A percentile compares a stretch with the other conserved stretches of the same genome.
Conservation (phyloP, 192 early-diverging fungal species). For the Backusella westeae region DNA sequence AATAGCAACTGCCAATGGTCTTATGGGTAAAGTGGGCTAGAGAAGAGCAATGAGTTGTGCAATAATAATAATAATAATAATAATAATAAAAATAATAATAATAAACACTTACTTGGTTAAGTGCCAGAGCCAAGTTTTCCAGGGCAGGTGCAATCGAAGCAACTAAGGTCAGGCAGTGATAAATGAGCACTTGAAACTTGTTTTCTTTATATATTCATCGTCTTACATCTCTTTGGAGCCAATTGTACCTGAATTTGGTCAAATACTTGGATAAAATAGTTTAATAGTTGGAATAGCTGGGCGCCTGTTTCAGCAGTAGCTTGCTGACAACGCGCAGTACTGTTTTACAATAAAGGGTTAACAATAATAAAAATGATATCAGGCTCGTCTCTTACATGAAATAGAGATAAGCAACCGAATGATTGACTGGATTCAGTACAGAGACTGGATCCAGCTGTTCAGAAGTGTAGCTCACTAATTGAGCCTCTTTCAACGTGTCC, state of each 20-base stretch:
- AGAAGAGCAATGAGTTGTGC: not conserved
- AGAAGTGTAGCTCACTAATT: slow-evolving; percentile 13
- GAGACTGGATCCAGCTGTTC: slow-evolving; percentile 38
- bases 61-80: not conserved
- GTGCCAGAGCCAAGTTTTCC: slow-evolving; percentile 32
- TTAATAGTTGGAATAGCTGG: slow-evolving; percentile 36
- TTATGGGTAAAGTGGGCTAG: slow-evolving; percentile 42
- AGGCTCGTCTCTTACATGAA: slow-evolving; percentile 42
- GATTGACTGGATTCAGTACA: slow-evolving; percentile 33
- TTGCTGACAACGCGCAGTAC: slow-evolving; percentile 39
- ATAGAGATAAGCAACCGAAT: slow-evolving; percentile 48
- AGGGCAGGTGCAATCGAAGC: slow-evolving; percentile 40
- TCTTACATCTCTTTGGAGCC: slow-evolving; percentile 40
- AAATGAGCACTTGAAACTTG: not conserved
- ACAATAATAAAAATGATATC: not conserved
- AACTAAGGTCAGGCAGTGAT: slow-evolving; percentile 18
- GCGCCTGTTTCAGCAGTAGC: slow-evolving; percentile 35
- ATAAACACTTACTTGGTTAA: slow-evolving; percentile 29
- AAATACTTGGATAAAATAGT: slow-evolving; percentile 40
- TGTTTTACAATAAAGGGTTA: not conserved
- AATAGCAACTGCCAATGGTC: slow-evolving; percentile 37
- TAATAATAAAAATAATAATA: not conserved
- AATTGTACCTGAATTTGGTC: slow-evolving; percentile 34
- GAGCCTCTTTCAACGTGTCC: not conserved
- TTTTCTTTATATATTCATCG: not conserved